Percentiles rank a stretch among this genome's conserved stretches.
phyloP scores from a whole-genome alignment of 352 stramenopile genomes.

The Globisporangium splendens region DNA sequence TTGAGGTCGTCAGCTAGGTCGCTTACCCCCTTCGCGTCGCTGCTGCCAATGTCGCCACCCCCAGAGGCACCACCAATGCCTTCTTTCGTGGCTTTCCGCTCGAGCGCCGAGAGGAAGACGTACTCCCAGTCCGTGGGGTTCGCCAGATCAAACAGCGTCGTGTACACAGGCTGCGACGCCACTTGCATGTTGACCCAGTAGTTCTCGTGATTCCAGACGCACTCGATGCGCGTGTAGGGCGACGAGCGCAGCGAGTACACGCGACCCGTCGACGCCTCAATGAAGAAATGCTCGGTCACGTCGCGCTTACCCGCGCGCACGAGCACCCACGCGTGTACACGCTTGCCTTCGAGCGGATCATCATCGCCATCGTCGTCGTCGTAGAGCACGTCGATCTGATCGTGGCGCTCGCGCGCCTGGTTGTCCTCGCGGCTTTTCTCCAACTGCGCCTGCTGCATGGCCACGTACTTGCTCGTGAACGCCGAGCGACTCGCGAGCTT shows the following conservation, averaged over 20 bases:
- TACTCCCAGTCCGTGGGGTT: conserved; percentile 90
- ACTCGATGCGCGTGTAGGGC: conserved; percentile 88
- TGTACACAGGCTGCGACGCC: conserved; percentile 47
- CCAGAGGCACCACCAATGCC: conserved; percentile 11
- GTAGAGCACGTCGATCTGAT: conserved; percentile 40
- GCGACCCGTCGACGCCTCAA: conserved; percentile 91
- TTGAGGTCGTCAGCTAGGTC: conserved; percentile 65
- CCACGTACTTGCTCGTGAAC: conserved; percentile 68
- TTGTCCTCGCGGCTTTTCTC: conserved; percentile 26
- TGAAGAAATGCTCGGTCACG: conserved; percentile 82
- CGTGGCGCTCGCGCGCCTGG: conserved; percentile 33
- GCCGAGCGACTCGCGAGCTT: conserved; percentile 52
- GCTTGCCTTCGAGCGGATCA: conserved; percentile 66
- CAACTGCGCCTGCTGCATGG: conserved; percentile 43
- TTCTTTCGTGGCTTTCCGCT: conserved; percentile 57
- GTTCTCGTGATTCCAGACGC: conserved; percentile 93
- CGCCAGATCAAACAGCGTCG: conserved; percentile 78
- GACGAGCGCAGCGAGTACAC: conserved; percentile 71
- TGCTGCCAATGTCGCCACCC: background rate
- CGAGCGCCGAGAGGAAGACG: conserved; percentile 81
- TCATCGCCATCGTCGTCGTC: conserved; percentile 70
- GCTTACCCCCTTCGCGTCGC: conserved; percentile 2
- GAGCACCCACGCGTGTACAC: conserved; percentile 91
- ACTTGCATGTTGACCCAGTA: conserved; percentile 95
- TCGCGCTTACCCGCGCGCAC: conserved; percentile 89